These are phyloP conservation scores for Calonectria montana DNA, from an alignment of 2,329 filamentous ascomycete species.

Conservation along the genomic window DNA sequence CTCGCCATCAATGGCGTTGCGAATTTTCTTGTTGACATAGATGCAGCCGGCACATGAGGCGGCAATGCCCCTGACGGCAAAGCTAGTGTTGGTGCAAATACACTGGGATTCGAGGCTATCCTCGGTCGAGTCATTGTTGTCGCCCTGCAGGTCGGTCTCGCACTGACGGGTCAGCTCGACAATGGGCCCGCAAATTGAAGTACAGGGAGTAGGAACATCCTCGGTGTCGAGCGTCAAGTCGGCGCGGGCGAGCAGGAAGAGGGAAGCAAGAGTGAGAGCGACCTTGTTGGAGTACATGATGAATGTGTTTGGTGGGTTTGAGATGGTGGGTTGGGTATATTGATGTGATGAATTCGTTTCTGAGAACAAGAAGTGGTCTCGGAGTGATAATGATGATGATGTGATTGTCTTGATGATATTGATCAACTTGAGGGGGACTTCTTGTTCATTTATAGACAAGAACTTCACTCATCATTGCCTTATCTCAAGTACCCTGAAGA, in stretches of 20 bases:
- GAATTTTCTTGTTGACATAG: conserved; percentile 34
- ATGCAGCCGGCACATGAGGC: conserved; percentile 53
- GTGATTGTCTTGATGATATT: conserved; percentile 1
- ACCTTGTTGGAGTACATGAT: conserved; percentile 46
- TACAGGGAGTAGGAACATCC: conserved; percentile 50
- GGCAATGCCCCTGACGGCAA: conserved; percentile 51
- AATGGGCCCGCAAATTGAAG: conserved; percentile 51
- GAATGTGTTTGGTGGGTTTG: not conserved
- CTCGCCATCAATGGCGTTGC: conserved; percentile 35
- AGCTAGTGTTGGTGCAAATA: conserved; percentile 54
- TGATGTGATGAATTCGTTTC: not conserved
- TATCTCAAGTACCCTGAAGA: not conserved
- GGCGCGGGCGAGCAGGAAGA: conserved; percentile 45
- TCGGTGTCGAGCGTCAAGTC: conserved; percentile 48
- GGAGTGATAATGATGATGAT: not conserved
- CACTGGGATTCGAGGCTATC: conserved; percentile 53
- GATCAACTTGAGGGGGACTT: not conserved
- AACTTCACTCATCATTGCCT: not conserved
- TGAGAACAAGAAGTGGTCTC: not conserved
- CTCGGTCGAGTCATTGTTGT: conserved; percentile 47
- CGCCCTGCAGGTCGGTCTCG: conserved; percentile 45
- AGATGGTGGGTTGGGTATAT: not conserved
- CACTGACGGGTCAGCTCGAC: conserved; percentile 50
- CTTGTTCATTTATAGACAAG: conserved; percentile 4
- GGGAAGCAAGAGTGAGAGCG: conserved; percentile 43